phyloP scores from a whole-genome alignment of 1,284 basidiomycete species.

The Tetrapyrgos nigripes region DNA sequence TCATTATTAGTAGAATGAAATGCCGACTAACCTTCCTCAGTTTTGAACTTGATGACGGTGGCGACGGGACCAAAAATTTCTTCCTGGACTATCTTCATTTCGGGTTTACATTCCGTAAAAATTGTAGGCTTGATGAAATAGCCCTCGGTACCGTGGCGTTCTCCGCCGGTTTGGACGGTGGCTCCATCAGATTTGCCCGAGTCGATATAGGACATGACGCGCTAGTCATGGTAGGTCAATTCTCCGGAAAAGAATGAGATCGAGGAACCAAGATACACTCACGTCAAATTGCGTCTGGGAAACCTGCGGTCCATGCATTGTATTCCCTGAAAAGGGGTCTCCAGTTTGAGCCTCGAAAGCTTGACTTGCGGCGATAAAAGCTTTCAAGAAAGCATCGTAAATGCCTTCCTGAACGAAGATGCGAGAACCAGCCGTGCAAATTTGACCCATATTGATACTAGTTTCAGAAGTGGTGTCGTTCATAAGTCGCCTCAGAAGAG shows the following conservation, averaged over 20 bases:
- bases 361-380: conserved; percentile 61
- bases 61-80: conserved; percentile 92
- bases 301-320: conserved; percentile 89
- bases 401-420: conserved; percentile 86
- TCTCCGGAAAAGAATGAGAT: conserved; percentile 5
- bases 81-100: conserved; percentile 88
- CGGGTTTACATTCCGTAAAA: conserved; percentile 77
- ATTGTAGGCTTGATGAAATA: conserved; percentile 83
- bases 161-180: conserved; percentile 79
- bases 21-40: conserved; percentile 50
- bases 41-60: conserved; percentile 75
- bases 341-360: conserved; percentile 60
- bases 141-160: conserved; percentile 73
- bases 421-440: conserved; percentile 84
- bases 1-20: conserved; percentile 4
- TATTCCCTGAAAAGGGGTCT: conserved; percentile 75
- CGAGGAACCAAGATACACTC: conserved; percentile 23
- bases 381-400: conserved; percentile 73
- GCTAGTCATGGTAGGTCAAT: conserved; percentile 38
- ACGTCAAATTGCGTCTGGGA: conserved; percentile 73
- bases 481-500: conserved; percentile 30
- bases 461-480: neutral
- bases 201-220: conserved; percentile 88
- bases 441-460: conserved; percentile 64
- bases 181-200: conserved; percentile 87